A percentile compares a stretch with the other conserved stretches of the same genome.
Conservation (phyloP, 768 basidiomycete species). For the Suillus plorans region DNA sequence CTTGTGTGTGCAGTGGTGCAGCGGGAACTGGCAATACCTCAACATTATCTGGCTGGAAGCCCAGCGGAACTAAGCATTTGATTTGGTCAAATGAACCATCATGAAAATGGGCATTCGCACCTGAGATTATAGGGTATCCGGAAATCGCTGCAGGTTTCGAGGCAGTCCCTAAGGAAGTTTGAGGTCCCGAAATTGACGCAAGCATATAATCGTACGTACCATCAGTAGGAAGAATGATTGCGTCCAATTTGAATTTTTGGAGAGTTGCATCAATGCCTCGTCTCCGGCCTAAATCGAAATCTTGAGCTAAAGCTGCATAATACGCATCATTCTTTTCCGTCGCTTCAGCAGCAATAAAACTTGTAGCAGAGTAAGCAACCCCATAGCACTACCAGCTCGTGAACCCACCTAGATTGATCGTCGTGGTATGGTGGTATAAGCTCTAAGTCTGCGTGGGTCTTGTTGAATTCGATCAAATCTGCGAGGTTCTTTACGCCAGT, state of each 20-base stretch:
- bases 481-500: slow-evolving; percentile 54
- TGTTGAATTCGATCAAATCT: slow-evolving; percentile 59
- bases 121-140: slow-evolving; percentile 67
- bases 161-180: slow-evolving; percentile 22
- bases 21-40: slow-evolving; percentile 40
- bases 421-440: slow-evolving; percentile 34
- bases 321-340: slow-evolving; percentile 40
- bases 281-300: slow-evolving; percentile 50
- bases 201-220: slow-evolving; percentile 21
- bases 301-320: slow-evolving; percentile 43
- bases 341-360: slow-evolving; percentile 23
- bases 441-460: slow-evolving; percentile 51
- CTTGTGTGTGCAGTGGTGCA: slow-evolving; percentile 33
- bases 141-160: slow-evolving; percentile 48
- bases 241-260: slow-evolving; percentile 46
- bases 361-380: slow-evolving; percentile 4
- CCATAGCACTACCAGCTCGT: neutral
- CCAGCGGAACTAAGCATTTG: slow-evolving; percentile 47
- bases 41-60: slow-evolving; percentile 53
- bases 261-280: slow-evolving; percentile 56
- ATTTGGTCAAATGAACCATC: slow-evolving; percentile 6
- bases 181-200: neutral
- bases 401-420: slow-evolving; percentile 34
- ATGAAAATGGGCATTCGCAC: slow-evolving; percentile 30
- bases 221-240: slow-evolving; percentile 48